Conservation (phyloP, 371 early-diverging fungal species). For the Mortierella sp. region DNA sequence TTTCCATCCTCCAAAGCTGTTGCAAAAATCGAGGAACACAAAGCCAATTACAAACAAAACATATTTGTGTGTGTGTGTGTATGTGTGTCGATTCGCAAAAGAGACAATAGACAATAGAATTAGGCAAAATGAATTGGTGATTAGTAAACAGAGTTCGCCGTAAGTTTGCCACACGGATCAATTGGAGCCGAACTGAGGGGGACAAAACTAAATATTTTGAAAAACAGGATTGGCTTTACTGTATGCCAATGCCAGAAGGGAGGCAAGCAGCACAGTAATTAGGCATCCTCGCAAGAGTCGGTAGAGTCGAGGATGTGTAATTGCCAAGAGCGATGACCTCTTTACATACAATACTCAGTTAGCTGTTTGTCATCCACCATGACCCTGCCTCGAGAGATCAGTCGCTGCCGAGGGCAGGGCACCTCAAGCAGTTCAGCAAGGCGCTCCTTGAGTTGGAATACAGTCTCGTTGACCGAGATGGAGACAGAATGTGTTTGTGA, state of each 20-base stretch:
- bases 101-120: background rate
- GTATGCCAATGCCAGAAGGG: background rate
- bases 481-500: slow-evolving; percentile 67
- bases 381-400: slow-evolving; percentile 73
- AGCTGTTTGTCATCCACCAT: slow-evolving; percentile 67
- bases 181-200: slow-evolving; percentile 27
- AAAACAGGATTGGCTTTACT: background rate
- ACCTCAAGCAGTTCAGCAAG: slow-evolving; percentile 67
- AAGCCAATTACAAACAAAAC: background rate
- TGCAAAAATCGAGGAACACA: slow-evolving; percentile 10
- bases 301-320: background rate
- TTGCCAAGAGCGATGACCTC: background rate
- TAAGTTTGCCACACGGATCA: slow-evolving; percentile 14
- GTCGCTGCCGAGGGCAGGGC: slow-evolving; percentile 66
- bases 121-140: slow-evolving; percentile 10
- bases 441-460: slow-evolving; percentile 67
- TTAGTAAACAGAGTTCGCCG: slow-evolving; percentile 35
- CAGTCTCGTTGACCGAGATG: slow-evolving; percentile 64
- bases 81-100: slow-evolving; percentile 18
- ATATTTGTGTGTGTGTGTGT: background rate
- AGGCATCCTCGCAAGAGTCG: background rate
- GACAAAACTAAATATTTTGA: slow-evolving; percentile 33
- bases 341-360: slow-evolving; percentile 66
- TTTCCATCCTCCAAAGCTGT: slow-evolving; percentile 71
- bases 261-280: background rate